A percentile compares a stretch with the other conserved stretches of the same genome.
These are phyloP conservation scores for Mortierella sp. DNA, from an alignment of 371 early-diverging fungal species.

Conservation along the genomic window DNA sequence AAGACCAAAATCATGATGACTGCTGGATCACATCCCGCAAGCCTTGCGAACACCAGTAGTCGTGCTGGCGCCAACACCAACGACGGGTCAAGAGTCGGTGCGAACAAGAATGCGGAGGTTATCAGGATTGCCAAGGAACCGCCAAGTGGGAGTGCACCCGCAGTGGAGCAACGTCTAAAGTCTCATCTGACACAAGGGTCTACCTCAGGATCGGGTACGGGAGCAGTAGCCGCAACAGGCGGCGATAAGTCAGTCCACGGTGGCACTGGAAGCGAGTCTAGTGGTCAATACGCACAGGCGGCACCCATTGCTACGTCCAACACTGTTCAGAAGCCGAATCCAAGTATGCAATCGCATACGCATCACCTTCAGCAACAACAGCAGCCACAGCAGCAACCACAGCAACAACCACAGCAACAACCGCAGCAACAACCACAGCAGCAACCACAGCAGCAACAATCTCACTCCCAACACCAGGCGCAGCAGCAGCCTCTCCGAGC, in stretches of 20 bases:
- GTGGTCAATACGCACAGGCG: constrained; percentile 4
- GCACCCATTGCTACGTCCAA: not conserved
- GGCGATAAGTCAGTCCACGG: constrained; percentile 6
- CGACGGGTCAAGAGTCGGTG: not conserved
- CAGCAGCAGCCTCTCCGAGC: not conserved
- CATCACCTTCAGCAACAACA: constrained; percentile 2
- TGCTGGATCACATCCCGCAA: constrained; percentile 29
- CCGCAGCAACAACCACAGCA: constrained; percentile 16
- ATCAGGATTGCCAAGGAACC: constrained; percentile 8
- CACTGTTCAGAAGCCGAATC: not conserved
- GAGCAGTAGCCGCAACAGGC: not conserved
- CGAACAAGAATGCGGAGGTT: constrained; percentile 3
- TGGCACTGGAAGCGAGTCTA: not conserved
- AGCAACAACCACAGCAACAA: constrained; percentile 1
- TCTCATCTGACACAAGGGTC: not conserved
- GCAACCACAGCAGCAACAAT: constrained; percentile 4
- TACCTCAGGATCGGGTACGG: not conserved
- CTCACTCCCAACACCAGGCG: not conserved
- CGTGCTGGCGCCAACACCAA: not conserved
- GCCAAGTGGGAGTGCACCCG: not conserved
- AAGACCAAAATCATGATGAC: constrained; percentile 47
- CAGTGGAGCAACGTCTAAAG: not conserved
- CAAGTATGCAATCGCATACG: not conserved
- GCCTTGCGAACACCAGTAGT: constrained; percentile 16
- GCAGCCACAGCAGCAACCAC: not conserved